Evolutionary conservation across 2,329 filamentous ascomycete genomes (phyloP).

Genomic region (Cercospora janseana): DNA sequence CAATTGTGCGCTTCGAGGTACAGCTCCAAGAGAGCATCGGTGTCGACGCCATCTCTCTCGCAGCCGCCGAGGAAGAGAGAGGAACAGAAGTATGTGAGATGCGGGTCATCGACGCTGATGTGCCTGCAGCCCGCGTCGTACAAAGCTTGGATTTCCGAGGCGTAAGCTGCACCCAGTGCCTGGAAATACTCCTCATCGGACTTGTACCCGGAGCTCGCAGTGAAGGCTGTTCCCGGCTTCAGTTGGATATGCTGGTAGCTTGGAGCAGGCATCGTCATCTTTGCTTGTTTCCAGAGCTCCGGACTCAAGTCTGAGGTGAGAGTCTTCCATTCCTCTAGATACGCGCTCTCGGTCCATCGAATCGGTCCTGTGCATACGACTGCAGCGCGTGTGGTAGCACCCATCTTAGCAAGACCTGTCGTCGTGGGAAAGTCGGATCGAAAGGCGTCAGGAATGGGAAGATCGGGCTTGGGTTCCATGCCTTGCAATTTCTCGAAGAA

Average conservation of each 20-base stretch:
- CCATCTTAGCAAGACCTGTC: constrained; percentile 21
- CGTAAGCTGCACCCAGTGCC: constrained; percentile 29
- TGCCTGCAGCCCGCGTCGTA: constrained; percentile 29
- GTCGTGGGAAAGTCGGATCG: constrained; percentile 30
- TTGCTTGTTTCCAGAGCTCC: constrained; percentile 23
- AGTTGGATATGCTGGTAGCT: constrained; percentile 35
- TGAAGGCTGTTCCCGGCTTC: constrained; percentile 31
- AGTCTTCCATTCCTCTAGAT: constrained; percentile 29
- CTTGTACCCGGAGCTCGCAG: constrained; percentile 26
- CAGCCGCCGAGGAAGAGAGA: constrained; percentile 28
- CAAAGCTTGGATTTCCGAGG: constrained; percentile 26
- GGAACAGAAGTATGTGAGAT: constrained; percentile 32
- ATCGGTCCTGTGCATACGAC: constrained; percentile 27
- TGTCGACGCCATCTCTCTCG: constrained; percentile 25
- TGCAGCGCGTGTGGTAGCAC: constrained; percentile 25
- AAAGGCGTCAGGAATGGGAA: constrained; percentile 26
- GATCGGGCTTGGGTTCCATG: constrained; percentile 19
- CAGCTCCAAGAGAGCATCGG: constrained; percentile 26
- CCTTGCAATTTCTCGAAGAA: constrained; percentile 30
- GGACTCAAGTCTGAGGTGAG: constrained; percentile 18
- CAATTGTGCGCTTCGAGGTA: constrained; percentile 29
- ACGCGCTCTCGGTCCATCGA: constrained; percentile 26
- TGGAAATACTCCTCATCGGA: constrained; percentile 33
- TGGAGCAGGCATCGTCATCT: constrained; percentile 34
- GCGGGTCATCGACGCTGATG: constrained; percentile 32